Percentiles rank a stretch among this genome's conserved stretches.
phyloP scores from a whole-genome alignment of 2,329 filamentous ascomycete genomes.

The Emergomyces pasteurianus region DNA sequence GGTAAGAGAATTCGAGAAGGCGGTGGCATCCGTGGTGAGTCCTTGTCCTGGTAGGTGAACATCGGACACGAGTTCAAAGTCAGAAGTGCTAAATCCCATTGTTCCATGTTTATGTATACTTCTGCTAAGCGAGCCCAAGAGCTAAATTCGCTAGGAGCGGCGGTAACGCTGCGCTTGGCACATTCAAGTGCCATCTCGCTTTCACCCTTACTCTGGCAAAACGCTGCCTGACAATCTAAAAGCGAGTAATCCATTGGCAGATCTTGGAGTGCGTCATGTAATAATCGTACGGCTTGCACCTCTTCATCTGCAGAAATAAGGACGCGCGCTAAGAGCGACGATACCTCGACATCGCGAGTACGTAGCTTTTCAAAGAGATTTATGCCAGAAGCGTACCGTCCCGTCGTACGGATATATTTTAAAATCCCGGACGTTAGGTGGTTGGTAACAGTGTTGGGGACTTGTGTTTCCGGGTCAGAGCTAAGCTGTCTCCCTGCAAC shows the following conservation, averaged over 20 bases:
- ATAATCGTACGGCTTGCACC: conserved; percentile 79
- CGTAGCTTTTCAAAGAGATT: conserved; percentile 96
- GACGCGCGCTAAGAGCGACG: conserved; percentile 80
- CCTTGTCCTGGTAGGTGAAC: conserved; percentile 99
- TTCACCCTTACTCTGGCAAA: conserved; percentile 78
- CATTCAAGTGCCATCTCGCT: conserved; percentile 81
- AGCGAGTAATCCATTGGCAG: conserved; percentile 96
- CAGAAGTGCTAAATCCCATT: conserved; percentile 90
- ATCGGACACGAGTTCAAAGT: conserved; percentile 98
- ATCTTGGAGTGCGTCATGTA: conserved; percentile 80
- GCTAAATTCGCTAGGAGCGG: conserved; percentile 90
- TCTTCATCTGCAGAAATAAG: conserved; percentile 93
- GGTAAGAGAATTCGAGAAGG: conserved; percentile 79
- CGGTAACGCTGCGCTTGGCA: conserved; percentile 86
- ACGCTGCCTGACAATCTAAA: conserved; percentile 86
- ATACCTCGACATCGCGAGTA: conserved; percentile 81
- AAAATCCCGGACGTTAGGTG: conserved; percentile 88
- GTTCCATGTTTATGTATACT: conserved; percentile 85
- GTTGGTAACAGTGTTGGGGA: conserved; percentile 92
- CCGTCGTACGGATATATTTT: conserved; percentile 90
- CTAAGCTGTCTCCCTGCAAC: conserved; percentile 76
- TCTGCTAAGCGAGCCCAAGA: conserved; percentile 92
- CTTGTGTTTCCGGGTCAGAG: conserved; percentile 92
- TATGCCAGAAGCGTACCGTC: conserved; percentile 86
- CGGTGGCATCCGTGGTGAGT: conserved; percentile 87